Evolutionary conservation across 768 basidiomycete genomes (phyloP).

Genomic region (Sistotremastrum suecicum): DNA sequence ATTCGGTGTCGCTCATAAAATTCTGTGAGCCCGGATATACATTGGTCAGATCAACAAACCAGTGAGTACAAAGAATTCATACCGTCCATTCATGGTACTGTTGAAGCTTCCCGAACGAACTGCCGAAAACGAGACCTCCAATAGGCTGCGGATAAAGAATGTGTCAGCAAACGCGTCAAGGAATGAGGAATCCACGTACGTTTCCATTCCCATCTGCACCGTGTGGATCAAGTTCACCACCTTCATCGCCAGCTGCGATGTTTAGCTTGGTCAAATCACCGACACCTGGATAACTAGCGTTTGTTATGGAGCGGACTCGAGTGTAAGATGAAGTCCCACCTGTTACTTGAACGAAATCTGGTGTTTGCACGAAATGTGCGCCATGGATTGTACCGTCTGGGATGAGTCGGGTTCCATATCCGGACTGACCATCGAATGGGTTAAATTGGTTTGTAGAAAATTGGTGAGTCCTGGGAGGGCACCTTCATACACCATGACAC

Average conservation of each 20-base stretch:
- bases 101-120: slow-evolving; percentile 41
- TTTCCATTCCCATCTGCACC: slow-evolving; percentile 43
- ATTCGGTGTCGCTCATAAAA: slow-evolving; percentile 43
- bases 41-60: slow-evolving; percentile 4
- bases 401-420: slow-evolving; percentile 51
- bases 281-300: slow-evolving; percentile 19
- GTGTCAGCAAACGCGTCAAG: neutral
- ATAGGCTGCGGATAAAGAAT: slow-evolving; percentile 28
- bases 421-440: slow-evolving; percentile 22
- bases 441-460: neutral
- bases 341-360: slow-evolving; percentile 62
- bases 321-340: slow-evolving; percentile 23
- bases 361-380: slow-evolving; percentile 56
- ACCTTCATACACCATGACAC: slow-evolving; percentile 42
- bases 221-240: slow-evolving; percentile 60
- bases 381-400: slow-evolving; percentile 58
- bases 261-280: slow-evolving; percentile 57
- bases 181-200: neutral
- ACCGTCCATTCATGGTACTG: slow-evolving; percentile 67
- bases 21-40: slow-evolving; percentile 23
- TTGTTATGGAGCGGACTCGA: slow-evolving; percentile 13
- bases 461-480: neutral
- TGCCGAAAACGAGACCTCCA: slow-evolving; percentile 62
- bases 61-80: slow-evolving; percentile 11
- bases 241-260: slow-evolving; percentile 41